Evolutionary conservation across 2,329 filamentous ascomycete genomes (phyloP).

Genomic region (Fusarium siculi): DNA sequence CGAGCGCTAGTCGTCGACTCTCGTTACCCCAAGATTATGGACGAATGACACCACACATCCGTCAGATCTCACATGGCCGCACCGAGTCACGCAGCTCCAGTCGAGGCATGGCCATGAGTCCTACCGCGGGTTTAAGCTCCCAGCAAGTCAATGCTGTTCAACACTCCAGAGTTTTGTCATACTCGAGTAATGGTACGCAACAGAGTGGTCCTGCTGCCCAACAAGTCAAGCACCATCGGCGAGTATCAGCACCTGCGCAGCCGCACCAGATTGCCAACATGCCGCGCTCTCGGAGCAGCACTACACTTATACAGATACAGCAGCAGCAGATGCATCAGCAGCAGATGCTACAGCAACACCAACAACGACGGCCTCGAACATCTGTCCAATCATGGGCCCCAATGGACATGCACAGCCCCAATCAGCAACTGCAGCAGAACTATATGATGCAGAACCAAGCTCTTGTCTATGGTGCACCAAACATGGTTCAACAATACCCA

Average conservation of each 20-base stretch:
- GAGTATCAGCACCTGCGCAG: slow-evolving; percentile 34
- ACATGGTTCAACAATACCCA: slow-evolving; percentile 35
- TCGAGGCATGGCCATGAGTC: slow-evolving; percentile 13
- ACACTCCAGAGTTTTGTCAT: slow-evolving; percentile 25
- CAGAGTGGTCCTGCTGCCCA: slow-evolving; percentile 1
- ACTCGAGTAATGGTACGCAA: slow-evolving; percentile 34
- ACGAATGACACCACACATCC: slow-evolving; percentile 27
- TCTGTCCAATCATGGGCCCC: slow-evolving; percentile 33
- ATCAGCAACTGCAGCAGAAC: slow-evolving; percentile 35
- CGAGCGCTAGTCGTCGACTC: slow-evolving; percentile 21
- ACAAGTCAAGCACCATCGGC: slow-evolving; percentile 33
- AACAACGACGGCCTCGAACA: slow-evolving; percentile 16
- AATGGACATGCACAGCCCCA: slow-evolving; percentile 32
- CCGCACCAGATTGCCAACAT: slow-evolving; percentile 3
- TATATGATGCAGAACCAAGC: slow-evolving; percentile 36
- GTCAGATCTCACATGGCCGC: slow-evolving; percentile 17
- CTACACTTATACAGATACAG: slow-evolving; percentile 27
- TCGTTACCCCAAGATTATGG: slow-evolving; percentile 35
- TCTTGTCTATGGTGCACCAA: slow-evolving; percentile 30
- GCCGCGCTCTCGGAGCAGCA: slow-evolving; percentile 26
- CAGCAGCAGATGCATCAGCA: slow-evolving; percentile 21
- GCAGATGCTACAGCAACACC: slow-evolving; percentile 24
- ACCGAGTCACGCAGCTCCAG: slow-evolving; percentile 28
- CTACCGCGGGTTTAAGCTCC: neutral
- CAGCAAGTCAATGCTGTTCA: slow-evolving; percentile 18